These are phyloP conservation scores for Fusarium coffeatum DNA, from an alignment of 2,329 filamentous ascomycete genomes.

Conservation along the genomic window DNA sequence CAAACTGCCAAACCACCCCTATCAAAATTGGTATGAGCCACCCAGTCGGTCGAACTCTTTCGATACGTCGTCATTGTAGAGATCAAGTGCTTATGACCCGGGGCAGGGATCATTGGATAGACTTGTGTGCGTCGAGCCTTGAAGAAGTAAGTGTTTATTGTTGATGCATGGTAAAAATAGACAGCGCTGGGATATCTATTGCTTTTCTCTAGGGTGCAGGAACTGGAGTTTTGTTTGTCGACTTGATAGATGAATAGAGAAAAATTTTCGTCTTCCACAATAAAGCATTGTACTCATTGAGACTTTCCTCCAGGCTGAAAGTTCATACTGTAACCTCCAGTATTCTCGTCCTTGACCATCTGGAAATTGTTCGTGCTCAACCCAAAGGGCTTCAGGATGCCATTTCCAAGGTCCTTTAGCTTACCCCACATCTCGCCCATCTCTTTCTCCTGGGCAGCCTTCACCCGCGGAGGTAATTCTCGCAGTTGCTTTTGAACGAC, in stretches of 20 bases:
- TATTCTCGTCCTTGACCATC: constrained; percentile 89
- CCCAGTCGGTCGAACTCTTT: constrained; percentile 61
- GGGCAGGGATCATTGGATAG: neutral
- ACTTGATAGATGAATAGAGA: constrained; percentile 3
- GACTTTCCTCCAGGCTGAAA: constrained; percentile 62
- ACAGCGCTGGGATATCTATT: constrained; percentile 32
- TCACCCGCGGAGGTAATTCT: constrained; percentile 74
- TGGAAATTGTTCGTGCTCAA: constrained; percentile 95
- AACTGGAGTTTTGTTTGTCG: constrained; percentile 3
- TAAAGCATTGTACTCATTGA: constrained; percentile 2
- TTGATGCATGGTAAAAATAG: constrained; percentile 13
- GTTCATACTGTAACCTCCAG: constrained; percentile 94
- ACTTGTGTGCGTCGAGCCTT: neutral
- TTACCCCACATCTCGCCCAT: constrained; percentile 98
- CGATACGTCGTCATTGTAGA: constrained; percentile 27
- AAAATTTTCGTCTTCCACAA: neutral
- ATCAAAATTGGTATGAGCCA: constrained; percentile 82
- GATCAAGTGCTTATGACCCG: neutral
- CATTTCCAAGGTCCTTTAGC: constrained; percentile 91
- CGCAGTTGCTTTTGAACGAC: constrained; percentile 75
- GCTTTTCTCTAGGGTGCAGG: constrained; percentile 28
- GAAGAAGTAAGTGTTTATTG: constrained; percentile 8
- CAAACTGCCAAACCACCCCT: constrained; percentile 80
- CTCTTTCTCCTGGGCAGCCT: constrained; percentile 85
- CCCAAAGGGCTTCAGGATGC: constrained; percentile 91